Evolutionary conservation across 2,329 filamentous ascomycete species (phyloP).

Genomic region (Cryphonectria nitschkei): DNA sequence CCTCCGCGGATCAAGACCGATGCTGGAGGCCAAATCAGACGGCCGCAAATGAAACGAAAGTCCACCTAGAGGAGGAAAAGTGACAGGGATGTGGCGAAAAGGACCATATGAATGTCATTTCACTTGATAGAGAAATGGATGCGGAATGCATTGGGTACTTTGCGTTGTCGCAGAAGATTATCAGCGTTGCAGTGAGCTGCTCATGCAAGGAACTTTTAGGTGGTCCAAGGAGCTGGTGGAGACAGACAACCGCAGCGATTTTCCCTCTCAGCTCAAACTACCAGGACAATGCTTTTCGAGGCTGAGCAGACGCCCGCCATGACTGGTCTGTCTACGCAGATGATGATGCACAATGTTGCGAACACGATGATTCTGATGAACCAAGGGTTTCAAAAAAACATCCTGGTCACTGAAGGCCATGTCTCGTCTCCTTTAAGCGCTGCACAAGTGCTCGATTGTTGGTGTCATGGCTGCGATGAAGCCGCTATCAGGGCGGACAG

Average conservation of each 20-base stretch:
- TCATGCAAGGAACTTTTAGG: neutral
- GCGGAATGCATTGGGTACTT: neutral
- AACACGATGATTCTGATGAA: neutral
- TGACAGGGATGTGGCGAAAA: neutral
- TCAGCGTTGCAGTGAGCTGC: neutral
- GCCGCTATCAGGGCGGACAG: neutral
- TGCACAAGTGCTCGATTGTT: neutral
- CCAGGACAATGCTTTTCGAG: neutral
- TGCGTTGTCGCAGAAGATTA: neutral
- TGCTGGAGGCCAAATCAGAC: neutral
- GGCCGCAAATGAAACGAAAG: neutral
- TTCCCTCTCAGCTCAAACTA: neutral
- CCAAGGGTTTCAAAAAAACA: neutral
- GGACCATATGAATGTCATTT: neutral
- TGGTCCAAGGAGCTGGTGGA: neutral
- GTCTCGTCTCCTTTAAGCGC: neutral
- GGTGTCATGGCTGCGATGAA: neutral
- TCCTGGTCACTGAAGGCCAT: neutral
- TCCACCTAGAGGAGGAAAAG: neutral
- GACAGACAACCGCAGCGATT: neutral
- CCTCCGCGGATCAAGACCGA: neutral
- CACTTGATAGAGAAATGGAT: neutral
- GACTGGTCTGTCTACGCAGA: neutral
- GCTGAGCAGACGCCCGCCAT: neutral
- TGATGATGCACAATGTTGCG: neutral